Evolutionary conservation across 2,329 filamentous ascomycete species (phyloP).

Genomic region (Westerdykella sp.): DNA sequence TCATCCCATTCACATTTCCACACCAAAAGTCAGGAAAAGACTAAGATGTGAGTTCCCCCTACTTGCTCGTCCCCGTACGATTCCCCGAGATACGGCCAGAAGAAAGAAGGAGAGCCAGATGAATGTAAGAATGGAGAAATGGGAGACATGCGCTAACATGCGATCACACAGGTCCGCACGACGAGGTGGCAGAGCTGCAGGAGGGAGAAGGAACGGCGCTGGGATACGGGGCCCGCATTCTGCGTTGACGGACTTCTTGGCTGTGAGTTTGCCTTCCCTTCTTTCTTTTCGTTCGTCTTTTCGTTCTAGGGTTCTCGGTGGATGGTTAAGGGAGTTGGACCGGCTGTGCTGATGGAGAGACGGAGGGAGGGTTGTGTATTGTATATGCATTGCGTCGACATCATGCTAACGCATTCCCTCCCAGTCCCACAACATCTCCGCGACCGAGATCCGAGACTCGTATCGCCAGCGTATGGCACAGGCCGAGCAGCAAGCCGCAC

Average conservation of each 20-base stretch:
- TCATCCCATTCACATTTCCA: too few relatives aligned
- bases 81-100: too few relatives aligned
- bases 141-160: too few relatives aligned
- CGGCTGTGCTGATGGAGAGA: background rate
- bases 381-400: too few relatives aligned
- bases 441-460: conserved; percentile 55
- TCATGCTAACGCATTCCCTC: background rate
- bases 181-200: conserved; percentile 16
- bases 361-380: background rate
- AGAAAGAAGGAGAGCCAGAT: too few relatives aligned
- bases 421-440: conserved; percentile 67
- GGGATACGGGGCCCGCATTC: conserved; percentile 56
- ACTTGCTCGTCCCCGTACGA: too few relatives aligned
- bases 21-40: too few relatives aligned
- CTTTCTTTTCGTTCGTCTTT: background rate
- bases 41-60: too few relatives aligned
- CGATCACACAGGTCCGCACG: conserved; percentile 19
- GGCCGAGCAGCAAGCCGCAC: conserved; percentile 38
- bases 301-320: background rate
- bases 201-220: conserved; percentile 35
- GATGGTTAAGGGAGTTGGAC: too few relatives aligned
- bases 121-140: too few relatives aligned
- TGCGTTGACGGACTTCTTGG: conserved; percentile 62
- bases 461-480: conserved; percentile 50
- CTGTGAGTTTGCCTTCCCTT: conserved; percentile 43